Evolutionary conservation across 1,284 basidiomycete genomes (phyloP), one percentile per base, ranked within the genome.

Genomic region (Trametes sp.): DNA sequence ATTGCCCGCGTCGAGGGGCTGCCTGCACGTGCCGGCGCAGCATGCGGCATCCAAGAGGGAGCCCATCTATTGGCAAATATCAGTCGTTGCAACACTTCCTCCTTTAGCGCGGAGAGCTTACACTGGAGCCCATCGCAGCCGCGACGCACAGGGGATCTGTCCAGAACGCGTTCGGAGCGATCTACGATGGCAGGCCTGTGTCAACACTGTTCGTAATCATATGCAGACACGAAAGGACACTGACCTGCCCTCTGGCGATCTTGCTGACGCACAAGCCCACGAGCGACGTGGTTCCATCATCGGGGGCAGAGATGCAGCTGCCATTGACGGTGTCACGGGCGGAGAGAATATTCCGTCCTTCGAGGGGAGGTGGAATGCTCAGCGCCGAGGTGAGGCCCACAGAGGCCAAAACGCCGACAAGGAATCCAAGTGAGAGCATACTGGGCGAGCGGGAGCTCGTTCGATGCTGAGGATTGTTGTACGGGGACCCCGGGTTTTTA

Each of bases 221-320:
- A 21, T 13, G 8, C 13, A 33, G 31, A 42, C 50, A 23, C 19
- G 10, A 10, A 16, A 16, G 16, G 14, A 26, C 23, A 46, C 42
- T 10, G 21, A 61, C 60, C 54, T 45, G 33, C 29, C 60, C 60
- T 4, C 49, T 21, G 4, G 41, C 54, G 28, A 62, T 53, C 16
- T 48, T 42, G 6, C 38, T 35, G 1, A 62, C 60, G 33, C 60
- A 57, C 1, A 62, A 24, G 9, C 60, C 60, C 2, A 62, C 54
- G 41, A 62, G 54, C 0, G 60, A 48, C 8, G 56, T 42, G 24
- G 54, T 57, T 2, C 54, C 21, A 4, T 29, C 52, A 23, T 62
- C 60, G 8, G 60, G 60, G 16, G 49, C 60, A 9, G 60, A 62
- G 41, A 62, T 57, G 35, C 60, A 62, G 13, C 54, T 57, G 13